A percentile compares a stretch with the other conserved stretches of the same genome.
phyloP scores from a whole-genome alignment of 169 alveolate species.

The Theileria parva region DNA sequence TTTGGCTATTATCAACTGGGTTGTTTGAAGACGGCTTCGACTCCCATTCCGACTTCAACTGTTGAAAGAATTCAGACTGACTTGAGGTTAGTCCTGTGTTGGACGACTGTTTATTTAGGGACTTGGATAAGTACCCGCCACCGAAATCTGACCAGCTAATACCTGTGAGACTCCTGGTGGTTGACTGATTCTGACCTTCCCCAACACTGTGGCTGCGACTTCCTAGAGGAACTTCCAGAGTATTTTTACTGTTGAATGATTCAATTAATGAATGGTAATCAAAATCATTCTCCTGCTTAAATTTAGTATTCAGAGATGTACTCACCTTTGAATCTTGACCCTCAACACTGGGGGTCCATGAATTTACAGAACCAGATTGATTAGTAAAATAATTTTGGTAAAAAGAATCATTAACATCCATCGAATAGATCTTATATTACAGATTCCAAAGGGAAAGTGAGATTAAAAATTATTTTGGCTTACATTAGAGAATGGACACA shows the following conservation, averaged over 20 bases:
- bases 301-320: neutral
- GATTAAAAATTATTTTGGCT: neutral
- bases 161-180: neutral
- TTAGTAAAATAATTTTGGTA: conserved; percentile 8
- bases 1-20: neutral
- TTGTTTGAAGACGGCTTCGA: neutral
- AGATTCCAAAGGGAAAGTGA: conserved; percentile 12
- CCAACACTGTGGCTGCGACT: neutral
- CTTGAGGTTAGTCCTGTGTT: neutral
- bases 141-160: conserved; percentile 18
- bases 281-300: neutral
- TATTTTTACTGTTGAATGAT: neutral
- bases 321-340: neutral
- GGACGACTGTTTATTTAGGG: neutral
- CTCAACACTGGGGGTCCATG: conserved; percentile 9
- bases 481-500: neutral
- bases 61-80: neutral
- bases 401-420: conserved; percentile 11
- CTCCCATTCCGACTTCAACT: conserved; percentile 13
- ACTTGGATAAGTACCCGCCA: neutral
- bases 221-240: neutral
- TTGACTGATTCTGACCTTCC: neutral
- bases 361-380: neutral
- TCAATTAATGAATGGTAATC: neutral
- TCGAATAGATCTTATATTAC: neutral